These are phyloP conservation scores for Nitzschia palea DNA, from an alignment of 108 stramenopile species.

Conservation along the genomic window DNA sequence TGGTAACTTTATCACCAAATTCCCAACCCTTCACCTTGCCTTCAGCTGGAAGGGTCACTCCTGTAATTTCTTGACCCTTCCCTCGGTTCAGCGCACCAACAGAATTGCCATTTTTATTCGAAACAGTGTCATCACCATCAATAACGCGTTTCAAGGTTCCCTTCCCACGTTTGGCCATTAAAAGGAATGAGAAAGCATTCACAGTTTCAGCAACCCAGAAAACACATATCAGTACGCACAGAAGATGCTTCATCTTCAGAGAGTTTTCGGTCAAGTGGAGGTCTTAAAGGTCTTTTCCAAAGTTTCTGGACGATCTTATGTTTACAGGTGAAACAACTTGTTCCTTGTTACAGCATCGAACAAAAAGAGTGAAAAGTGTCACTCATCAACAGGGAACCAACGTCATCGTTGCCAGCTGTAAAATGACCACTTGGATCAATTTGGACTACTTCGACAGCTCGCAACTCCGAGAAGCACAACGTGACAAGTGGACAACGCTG, in stretches of 20 bases:
- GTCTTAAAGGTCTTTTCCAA: too few relatives aligned
- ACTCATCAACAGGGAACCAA: too few relatives aligned
- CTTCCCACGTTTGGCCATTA: conserved; percentile 70
- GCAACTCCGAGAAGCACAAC: too few relatives aligned
- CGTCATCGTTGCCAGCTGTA: too few relatives aligned
- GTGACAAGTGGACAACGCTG: too few relatives aligned
- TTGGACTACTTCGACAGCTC: too few relatives aligned
- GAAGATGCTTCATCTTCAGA: too few relatives aligned
- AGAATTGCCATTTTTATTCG: conserved; percentile 18
- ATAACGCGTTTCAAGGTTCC: conserved; percentile 50
- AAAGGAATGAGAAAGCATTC: conserved; percentile 35
- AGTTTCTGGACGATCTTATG: too few relatives aligned
- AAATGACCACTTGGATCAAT: conserved; percentile 4
- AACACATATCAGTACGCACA: neutral
- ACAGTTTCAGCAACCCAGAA: neutral
- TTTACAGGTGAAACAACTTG: too few relatives aligned
- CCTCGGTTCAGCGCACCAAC: conserved; percentile 49
- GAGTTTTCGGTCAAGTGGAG: too few relatives aligned
- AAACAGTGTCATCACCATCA: conserved; percentile 13
- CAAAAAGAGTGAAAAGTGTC: too few relatives aligned
- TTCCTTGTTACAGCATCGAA: too few relatives aligned
- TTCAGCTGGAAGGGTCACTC: conserved; percentile 71
- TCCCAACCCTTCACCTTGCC: conserved; percentile 81
- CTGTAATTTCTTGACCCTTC: conserved; percentile 85
- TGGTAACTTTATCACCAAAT: conserved; percentile 66